A percentile compares a stretch with the other conserved stretches of the same genome.
These are phyloP conservation scores for Ustilago loliicola DNA, from an alignment of 1,284 basidiomycete genomes.

Conservation along the genomic window DNA sequence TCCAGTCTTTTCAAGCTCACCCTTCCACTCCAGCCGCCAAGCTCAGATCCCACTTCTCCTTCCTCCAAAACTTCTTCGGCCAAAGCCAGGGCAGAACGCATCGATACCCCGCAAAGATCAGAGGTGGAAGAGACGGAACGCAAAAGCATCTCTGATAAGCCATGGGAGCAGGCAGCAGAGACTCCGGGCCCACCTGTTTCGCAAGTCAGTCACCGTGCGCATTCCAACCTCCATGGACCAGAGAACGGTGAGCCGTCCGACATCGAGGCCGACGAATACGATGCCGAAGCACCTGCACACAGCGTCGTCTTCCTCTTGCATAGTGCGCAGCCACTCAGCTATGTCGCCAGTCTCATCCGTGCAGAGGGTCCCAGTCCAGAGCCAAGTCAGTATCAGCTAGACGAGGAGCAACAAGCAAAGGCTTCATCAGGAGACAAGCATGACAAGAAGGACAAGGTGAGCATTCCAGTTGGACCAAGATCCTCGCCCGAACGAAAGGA, in stretches of 20 bases:
- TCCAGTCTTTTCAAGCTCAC: slow-evolving; percentile 64
- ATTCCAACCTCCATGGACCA: slow-evolving; percentile 41
- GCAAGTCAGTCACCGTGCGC: slow-evolving; percentile 43
- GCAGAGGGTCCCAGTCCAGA: slow-evolving; percentile 61
- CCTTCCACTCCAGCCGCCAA: slow-evolving; percentile 46
- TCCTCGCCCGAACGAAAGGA: slow-evolving; percentile 44
- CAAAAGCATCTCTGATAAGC: slow-evolving; percentile 24
- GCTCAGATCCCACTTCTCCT: slow-evolving; percentile 32
- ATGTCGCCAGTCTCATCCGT: slow-evolving; percentile 59
- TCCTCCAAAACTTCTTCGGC: slow-evolving; percentile 44
- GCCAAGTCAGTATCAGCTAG: slow-evolving; percentile 31
- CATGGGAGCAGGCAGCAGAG: slow-evolving; percentile 52
- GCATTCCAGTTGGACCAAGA: slow-evolving; percentile 22
- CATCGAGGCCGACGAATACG: slow-evolving; percentile 53
- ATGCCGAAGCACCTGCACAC: slow-evolving; percentile 59
- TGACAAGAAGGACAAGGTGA: slow-evolving; percentile 25
- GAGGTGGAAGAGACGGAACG: slow-evolving; percentile 22
- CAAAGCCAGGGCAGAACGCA: slow-evolving; percentile 26
- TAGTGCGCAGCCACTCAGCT: slow-evolving; percentile 60
- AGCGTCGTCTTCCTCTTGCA: slow-evolving; percentile 63
- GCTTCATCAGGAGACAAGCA: background rate
- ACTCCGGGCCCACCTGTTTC: slow-evolving; percentile 44
- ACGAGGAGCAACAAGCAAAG: slow-evolving; percentile 10
- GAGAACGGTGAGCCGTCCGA: slow-evolving; percentile 56
- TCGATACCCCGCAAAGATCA: slow-evolving; percentile 3